phyloP scores from a whole-genome alignment of 1,139 yeast genomes.

The Pichia sp. region DNA sequence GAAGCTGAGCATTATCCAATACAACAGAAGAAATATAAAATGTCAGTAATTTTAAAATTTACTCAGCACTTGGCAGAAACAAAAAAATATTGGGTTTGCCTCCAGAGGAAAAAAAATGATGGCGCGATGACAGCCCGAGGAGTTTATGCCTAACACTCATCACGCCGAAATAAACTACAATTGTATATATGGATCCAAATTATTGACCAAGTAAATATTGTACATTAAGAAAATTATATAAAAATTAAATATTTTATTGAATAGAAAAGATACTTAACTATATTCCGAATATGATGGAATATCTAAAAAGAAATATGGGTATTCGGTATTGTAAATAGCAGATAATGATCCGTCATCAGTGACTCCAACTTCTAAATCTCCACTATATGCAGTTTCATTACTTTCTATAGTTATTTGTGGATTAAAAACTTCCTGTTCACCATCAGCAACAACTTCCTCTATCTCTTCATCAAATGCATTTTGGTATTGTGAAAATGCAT shows the following conservation, averaged over 20 bases:
- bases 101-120: background rate
- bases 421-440: background rate
- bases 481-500: slow-evolving; percentile 1
- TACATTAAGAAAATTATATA: background rate
- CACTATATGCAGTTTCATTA: background rate
- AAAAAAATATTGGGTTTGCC: background rate
- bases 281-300: slow-evolving; percentile 52
- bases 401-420: background rate
- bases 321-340: slow-evolving; percentile 53
- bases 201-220: background rate
- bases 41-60: background rate
- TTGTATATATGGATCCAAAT: no score
- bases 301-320: slow-evolving; percentile 83
- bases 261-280: background rate
- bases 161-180: no score
- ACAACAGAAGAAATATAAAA: background rate
- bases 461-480: slow-evolving; percentile 23
- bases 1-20: background rate
- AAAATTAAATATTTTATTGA: background rate
- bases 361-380: slow-evolving; percentile 16
- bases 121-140: background rate
- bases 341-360: slow-evolving; percentile 36
- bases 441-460: background rate
- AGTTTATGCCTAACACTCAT: no score
- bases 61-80: background rate